Percentiles rank a stretch among this genome's conserved stretches.
Conservation (phyloP, 2,329 filamentous ascomycete genomes). For the Teratosphaeriaceae sp. region DNA sequence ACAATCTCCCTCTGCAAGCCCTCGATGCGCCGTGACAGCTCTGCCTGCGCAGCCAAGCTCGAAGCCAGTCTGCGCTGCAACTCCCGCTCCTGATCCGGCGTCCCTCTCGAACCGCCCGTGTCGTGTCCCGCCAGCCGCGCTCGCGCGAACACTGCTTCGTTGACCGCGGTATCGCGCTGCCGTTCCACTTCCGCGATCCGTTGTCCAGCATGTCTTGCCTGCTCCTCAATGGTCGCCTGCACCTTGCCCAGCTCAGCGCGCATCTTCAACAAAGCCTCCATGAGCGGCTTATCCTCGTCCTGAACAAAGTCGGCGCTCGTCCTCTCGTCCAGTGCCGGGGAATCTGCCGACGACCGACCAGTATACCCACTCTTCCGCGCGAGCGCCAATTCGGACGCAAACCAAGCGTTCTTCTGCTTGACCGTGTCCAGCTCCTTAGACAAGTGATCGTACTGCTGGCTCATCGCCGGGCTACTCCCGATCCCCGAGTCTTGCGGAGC, state of each 20-base stretch:
- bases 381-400: conserved; percentile 86
- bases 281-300: conserved; percentile 84
- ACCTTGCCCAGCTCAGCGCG: conserved; percentile 82
- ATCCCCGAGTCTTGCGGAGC: conserved; percentile 53
- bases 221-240: conserved; percentile 81
- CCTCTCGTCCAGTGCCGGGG: conserved; percentile 64
- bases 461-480: conserved; percentile 56
- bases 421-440: conserved; percentile 80
- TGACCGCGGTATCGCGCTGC: conserved; percentile 88
- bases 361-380: conserved; percentile 86
- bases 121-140: conserved; percentile 77
- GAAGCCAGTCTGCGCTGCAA: conserved; percentile 77
- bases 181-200: conserved; percentile 91
- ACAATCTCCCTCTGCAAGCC: conserved; percentile 63
- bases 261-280: conserved; percentile 91
- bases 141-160: conserved; percentile 90
- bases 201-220: conserved; percentile 76
- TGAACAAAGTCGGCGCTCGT: conserved; percentile 66
- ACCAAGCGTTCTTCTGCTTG: conserved; percentile 91
- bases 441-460: conserved; percentile 63
- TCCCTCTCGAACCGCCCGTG: conserved; percentile 43
- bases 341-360: conserved; percentile 52
- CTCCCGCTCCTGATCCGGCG: conserved; percentile 60
- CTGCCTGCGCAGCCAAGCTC: conserved; percentile 69
- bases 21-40: conserved; percentile 72